Percentiles rank a stretch among this genome's conserved stretches.
These are phyloP conservation scores for Lipomyces yarrowii DNA, from an alignment of 1,139 yeast genomes.

Conservation along the genomic window DNA sequence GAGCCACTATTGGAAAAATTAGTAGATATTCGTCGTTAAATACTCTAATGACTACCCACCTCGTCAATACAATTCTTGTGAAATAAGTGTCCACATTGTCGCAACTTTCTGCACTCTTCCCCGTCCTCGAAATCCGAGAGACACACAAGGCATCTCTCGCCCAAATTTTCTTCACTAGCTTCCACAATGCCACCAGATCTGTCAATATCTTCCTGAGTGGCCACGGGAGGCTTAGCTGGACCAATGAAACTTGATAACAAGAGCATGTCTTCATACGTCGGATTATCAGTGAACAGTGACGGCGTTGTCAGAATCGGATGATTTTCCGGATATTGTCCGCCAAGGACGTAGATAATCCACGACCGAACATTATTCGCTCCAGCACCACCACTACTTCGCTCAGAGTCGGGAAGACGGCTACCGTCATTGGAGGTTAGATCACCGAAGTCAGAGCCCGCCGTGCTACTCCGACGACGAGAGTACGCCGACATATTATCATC, in stretches of 20 bases:
- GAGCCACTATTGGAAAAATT: constrained; percentile 47
- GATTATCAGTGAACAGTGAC: constrained; percentile 51
- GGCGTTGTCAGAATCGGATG: constrained; percentile 55
- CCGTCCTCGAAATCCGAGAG: constrained; percentile 50
- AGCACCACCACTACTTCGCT: background rate
- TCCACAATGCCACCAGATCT: constrained; percentile 44
- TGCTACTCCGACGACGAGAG: constrained; percentile 3
- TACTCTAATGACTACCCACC: constrained; percentile 7
- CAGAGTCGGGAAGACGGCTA: background rate
- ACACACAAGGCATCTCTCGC: constrained; percentile 55
- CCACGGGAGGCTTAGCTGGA: constrained; percentile 50
- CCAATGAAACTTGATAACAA: constrained; percentile 51
- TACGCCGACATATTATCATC: background rate
- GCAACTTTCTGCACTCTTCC: constrained; percentile 51
- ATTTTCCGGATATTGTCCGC: constrained; percentile 51
- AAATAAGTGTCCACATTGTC: constrained; percentile 52
- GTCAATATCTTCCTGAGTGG: constrained; percentile 47
- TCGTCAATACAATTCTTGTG: constrained; percentile 58
- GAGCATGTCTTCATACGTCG: constrained; percentile 53
- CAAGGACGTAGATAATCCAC: constrained; percentile 56
- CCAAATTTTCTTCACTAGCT: constrained; percentile 31
- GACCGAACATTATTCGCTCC: constrained; percentile 39
- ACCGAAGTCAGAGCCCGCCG: background rate
- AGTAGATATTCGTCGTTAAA: background rate
- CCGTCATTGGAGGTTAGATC: background rate